Conservation (phyloP, 345 rosid species). For the Reutealis trisperma region DNA sequence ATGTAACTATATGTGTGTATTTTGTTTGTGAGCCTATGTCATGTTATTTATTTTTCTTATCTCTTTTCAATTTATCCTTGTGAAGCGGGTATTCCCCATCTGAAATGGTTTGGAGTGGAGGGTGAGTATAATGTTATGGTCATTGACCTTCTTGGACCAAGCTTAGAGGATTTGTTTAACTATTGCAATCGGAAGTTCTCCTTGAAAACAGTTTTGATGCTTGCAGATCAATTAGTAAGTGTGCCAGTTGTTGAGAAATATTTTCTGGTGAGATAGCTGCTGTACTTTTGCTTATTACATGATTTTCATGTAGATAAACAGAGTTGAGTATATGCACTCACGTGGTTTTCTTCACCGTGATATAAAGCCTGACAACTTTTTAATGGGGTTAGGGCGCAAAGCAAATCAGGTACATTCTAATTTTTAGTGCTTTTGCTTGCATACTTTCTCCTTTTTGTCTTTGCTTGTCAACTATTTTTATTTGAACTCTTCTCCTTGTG, state of each 20-base stretch:
- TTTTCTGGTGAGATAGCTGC: not conserved
- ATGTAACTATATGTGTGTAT: not conserved
- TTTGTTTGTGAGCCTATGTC: not conserved
- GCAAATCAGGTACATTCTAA: conserved; percentile 61
- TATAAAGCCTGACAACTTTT: conserved; percentile 85
- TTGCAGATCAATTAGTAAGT: conserved; percentile 81
- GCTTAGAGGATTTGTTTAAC: conserved; percentile 81
- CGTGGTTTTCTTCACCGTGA: conserved; percentile 88
- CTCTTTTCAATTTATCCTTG: conserved; percentile 4
- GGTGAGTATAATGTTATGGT: conserved; percentile 81
- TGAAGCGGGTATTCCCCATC: conserved; percentile 78
- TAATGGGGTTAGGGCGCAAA: conserved; percentile 84
- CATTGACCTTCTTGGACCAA: conserved; percentile 88
- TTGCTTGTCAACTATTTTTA: not conserved
- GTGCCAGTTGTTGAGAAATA: conserved; percentile 5
- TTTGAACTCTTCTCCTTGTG: not conserved
- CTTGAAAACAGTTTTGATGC: conserved; percentile 81
- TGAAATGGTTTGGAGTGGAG: conserved; percentile 85
- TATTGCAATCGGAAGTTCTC: conserved; percentile 71
- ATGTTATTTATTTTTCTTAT: conserved; percentile 1
- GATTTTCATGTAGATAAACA: conserved; percentile 54
- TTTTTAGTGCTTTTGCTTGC: not conserved
- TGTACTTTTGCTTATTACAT: conserved; percentile 11
- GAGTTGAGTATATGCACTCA: conserved; percentile 75
- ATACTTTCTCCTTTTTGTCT: not conserved